Percentiles rank a stretch among this genome's conserved stretches.
Evolutionary conservation across 2,329 filamentous ascomycete genomes (phyloP).

Genomic region (Epichloe gansuensis): DNA sequence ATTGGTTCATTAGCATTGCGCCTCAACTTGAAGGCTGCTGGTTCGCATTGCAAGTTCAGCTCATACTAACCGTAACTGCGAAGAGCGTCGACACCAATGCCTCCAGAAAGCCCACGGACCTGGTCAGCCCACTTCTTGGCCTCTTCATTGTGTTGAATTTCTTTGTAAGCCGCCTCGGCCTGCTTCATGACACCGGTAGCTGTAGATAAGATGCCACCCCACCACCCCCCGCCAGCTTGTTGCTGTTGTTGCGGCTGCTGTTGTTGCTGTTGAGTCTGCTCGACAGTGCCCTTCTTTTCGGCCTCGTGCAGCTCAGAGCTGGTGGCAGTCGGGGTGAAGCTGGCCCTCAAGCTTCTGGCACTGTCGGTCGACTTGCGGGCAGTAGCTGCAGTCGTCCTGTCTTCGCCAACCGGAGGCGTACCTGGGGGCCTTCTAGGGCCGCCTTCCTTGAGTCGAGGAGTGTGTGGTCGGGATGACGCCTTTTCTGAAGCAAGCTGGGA

Average conservation of each 20-base stretch:
- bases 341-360: conserved; percentile 55
- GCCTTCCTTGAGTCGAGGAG: conserved; percentile 55
- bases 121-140: conserved; percentile 94
- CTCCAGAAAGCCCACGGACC: conserved; percentile 49
- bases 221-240: conserved; percentile 61
- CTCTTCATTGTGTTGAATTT: conserved; percentile 93
- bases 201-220: conserved; percentile 74
- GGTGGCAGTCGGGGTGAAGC: conserved; percentile 56
- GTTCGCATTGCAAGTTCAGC: neutral
- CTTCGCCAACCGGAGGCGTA: conserved; percentile 47
- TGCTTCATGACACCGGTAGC: conserved; percentile 81
- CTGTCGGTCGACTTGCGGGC: conserved; percentile 68
- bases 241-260: neutral
- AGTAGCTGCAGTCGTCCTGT: conserved; percentile 32
- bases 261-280: conserved; percentile 27
- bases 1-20: neutral
- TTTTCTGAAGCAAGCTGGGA: conserved; percentile 55
- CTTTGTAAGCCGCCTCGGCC: conserved; percentile 83
- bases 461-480: conserved; percentile 65
- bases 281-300: conserved; percentile 37
- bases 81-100: conserved; percentile 61
- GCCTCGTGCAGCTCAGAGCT: conserved; percentile 47
- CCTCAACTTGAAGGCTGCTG: neutral
- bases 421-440: conserved; percentile 32
- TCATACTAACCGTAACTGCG: conserved; percentile 28